Percentiles rank a stretch among this genome's conserved stretches.
These are phyloP conservation scores for Meyerozyma athensensis DNA, from an alignment of 1,139 yeast genomes.

Conservation along the genomic window DNA sequence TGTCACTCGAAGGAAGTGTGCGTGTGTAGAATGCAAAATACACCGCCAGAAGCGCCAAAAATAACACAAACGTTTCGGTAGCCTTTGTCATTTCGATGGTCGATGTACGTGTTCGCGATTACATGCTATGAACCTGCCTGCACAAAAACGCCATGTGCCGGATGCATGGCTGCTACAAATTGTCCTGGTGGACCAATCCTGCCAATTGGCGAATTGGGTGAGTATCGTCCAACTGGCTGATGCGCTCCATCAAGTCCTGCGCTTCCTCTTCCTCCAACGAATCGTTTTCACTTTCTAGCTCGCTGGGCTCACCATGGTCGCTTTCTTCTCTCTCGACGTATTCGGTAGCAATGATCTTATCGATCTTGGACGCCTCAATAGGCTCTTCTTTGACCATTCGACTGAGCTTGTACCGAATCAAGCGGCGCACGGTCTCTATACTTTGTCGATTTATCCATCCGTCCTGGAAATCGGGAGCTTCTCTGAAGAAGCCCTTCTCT, in stretches of 20 bases:
- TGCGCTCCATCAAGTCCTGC: slow-evolving; percentile 17
- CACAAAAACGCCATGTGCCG: neutral
- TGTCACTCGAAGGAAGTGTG: slow-evolving; percentile 51
- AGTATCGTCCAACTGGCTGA: slow-evolving; percentile 15
- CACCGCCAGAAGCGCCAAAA: slow-evolving; percentile 45
- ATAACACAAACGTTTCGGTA: slow-evolving; percentile 50
- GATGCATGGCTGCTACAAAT: neutral
- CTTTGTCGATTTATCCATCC: slow-evolving; percentile 77
- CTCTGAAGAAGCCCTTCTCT: slow-evolving; percentile 43
- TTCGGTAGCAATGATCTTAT: slow-evolving; percentile 38
- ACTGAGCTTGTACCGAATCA: slow-evolving; percentile 68
- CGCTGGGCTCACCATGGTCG: slow-evolving; percentile 16
- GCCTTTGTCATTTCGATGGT: slow-evolving; percentile 57
- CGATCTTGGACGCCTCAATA: slow-evolving; percentile 36
- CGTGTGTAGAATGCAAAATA: slow-evolving; percentile 53
- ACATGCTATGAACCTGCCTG: neutral
- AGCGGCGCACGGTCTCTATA: slow-evolving; percentile 58
- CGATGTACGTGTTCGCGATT: slow-evolving; percentile 4
- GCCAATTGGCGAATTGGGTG: slow-evolving; percentile 3
- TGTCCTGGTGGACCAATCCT: slow-evolving; percentile 5
- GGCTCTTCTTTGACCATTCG: slow-evolving; percentile 45
- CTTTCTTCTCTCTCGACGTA: slow-evolving; percentile 28
- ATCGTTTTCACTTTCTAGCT: slow-evolving; percentile 12
- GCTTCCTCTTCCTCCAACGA: slow-evolving; percentile 18
- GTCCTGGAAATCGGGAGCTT: slow-evolving; percentile 38